Evolutionary conservation across 306 rosid species (phyloP).

Genomic region (Rosa rugosa): DNA sequence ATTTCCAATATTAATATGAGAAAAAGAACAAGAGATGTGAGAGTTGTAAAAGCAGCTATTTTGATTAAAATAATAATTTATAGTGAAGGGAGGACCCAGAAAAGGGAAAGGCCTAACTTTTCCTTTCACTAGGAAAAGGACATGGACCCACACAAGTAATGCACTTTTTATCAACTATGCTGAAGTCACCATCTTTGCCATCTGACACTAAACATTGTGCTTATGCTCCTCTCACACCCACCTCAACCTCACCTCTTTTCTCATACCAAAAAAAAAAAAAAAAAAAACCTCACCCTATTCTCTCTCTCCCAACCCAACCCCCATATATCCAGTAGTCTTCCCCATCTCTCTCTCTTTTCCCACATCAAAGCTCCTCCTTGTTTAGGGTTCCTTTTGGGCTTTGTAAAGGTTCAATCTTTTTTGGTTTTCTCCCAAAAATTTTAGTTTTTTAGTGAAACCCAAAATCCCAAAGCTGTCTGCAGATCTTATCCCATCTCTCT

Average conservation of each 20-base stretch:
- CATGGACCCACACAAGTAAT: conserved; percentile 58
- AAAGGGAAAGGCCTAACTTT: conserved; percentile 44
- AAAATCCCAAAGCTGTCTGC: conserved; percentile 27
- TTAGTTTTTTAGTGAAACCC: neutral
- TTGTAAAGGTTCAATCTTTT: conserved; percentile 16
- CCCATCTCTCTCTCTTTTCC: conserved; percentile 36
- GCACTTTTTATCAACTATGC: conserved; percentile 64
- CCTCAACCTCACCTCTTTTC: conserved; percentile 11
- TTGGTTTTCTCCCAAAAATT: conserved; percentile 3
- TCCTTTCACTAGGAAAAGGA: conserved; percentile 47
- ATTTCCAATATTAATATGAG: neutral
- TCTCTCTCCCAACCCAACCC: conserved; percentile 2
- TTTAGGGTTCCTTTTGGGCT: conserved; percentile 37
- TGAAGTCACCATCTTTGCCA: conserved; percentile 35
- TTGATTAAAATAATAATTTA: neutral
- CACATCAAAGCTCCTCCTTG: conserved; percentile 26
- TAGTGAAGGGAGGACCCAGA: conserved; percentile 29
- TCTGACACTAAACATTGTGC: conserved; percentile 38
- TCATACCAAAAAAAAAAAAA: neutral
- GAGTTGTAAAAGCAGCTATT: neutral
- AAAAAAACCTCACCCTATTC: neutral
- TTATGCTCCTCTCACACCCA: conserved; percentile 37
- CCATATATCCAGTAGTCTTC: conserved; percentile 43
- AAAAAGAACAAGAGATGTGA: neutral
- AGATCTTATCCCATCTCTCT: conserved; percentile 48